A percentile compares a stretch with the other conserved stretches of the same genome.
These are phyloP conservation scores for Bruguiera parviflora DNA, from an alignment of 345 rosid species.

Conservation along the genomic window DNA sequence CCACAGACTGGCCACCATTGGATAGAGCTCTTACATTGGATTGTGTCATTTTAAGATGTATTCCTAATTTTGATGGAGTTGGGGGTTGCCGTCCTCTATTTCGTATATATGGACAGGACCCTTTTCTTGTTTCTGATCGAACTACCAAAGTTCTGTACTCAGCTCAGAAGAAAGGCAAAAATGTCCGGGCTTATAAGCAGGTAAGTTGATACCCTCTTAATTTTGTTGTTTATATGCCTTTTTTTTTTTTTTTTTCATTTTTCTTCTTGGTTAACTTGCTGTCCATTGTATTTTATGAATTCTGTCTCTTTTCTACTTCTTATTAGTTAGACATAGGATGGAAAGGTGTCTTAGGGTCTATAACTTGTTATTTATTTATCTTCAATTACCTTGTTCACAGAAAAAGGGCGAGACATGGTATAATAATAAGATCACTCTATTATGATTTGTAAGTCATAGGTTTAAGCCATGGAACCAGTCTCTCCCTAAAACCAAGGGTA, in stretches of 20 bases:
- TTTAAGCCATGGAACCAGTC: no score
- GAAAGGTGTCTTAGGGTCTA: no score
- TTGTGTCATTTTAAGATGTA: conserved; percentile 70
- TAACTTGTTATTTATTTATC: no score
- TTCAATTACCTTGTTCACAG: no score
- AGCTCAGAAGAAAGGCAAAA: conserved; percentile 62
- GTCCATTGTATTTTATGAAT: not conserved
- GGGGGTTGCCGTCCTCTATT: conserved; percentile 88
- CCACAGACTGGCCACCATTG: conserved; percentile 88
- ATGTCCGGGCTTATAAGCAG: conserved; percentile 71
- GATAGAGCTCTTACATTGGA: conserved; percentile 89
- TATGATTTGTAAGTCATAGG: no score
- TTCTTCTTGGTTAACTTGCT: not conserved
- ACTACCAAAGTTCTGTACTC: conserved; percentile 56
- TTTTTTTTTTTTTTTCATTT: not conserved
- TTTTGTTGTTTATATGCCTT: not conserved
- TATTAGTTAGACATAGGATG: no score
- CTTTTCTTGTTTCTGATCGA: conserved; percentile 55
- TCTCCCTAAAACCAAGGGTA: no score
- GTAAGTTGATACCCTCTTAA: conserved; percentile 28
- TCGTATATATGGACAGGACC: conserved; percentile 85
- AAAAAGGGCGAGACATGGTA: no score
- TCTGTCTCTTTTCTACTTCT: no score
- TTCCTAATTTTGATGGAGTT: conserved; percentile 65
- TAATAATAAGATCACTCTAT: no score